Base-by-base conservation (phyloP, 129 eudicot genomes). In the Escallonia rubra region DNA sequence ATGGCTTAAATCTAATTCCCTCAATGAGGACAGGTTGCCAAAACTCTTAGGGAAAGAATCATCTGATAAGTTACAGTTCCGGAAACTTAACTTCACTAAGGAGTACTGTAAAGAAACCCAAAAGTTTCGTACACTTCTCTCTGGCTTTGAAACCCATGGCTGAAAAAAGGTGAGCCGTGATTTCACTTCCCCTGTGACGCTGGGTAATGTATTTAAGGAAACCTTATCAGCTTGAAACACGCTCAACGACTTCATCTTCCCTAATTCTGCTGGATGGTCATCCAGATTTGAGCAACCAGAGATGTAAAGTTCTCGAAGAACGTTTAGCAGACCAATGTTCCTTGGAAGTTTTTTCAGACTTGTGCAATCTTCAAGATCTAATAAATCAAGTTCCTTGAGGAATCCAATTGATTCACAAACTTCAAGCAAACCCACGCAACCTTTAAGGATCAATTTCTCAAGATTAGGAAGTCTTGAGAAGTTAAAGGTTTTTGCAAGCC, bases 1-100 rank as follows among this genome's bases (percentile, higher is more conserved):
- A 1, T 6, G 8, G 41, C 51, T 38, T 70, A 46, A 58, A 58
- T 23, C 0, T 8, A 69, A 41, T 5, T 48, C 11, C 41, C 60
- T 41, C 51, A 70, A 70, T 48, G 63, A 59, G 16, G 59, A 7
- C 4, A 70, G 23, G 61, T 47, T 61, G 60, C 60, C 6, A 6
- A 70, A 59, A 70, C 47, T 59, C 67, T 15, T 43, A 3, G 61
- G 67, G 23, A 70, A 70, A 38, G 67, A 70, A 39, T 47, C 50
- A 10, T 40, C 10, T 2, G 61, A 70, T 59, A 70, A 8, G 60
- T 70, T 70, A 43, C 43, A 59, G 43, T 49, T 41, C 7, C 9
- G 42, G 11, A 70, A 66, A 10, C 23, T 56, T 51, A 68, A 8
- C 1, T 62, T 16, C 46, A 68, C 73, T 45, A 68, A 45, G 10